Evolutionary conservation across 306 rosid genomes (phyloP), one percentile per base, ranked within the genome.

Genomic region (Cucurbita maxima): DNA sequence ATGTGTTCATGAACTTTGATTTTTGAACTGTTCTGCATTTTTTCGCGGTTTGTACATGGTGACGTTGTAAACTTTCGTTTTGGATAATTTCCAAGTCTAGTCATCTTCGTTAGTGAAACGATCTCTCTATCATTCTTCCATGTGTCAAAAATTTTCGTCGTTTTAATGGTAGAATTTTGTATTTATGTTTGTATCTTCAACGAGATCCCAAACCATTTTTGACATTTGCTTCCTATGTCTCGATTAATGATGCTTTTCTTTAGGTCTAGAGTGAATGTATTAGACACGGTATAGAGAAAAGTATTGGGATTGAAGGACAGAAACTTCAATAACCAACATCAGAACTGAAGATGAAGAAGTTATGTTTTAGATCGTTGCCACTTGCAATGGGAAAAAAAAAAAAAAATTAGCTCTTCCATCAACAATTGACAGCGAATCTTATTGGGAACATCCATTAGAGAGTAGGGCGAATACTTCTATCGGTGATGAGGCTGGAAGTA

Each of bases 391-490:
- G 55, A 84, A 79, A 80, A 82, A 51, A 84, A 79, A 80, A 82
- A 51, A 54, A 79, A 82, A 82, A 55, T 76, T 71, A 54, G 73
- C 79, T 77, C 80, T 89, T 16, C 79, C 98, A 16, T 71, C 78
- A 44, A 57, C 91, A 63, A 74, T 74, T 50, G 86, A 81, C 11
- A 84, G 86, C 77, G 83, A 86, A 73, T 19, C 55, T 72, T 48
- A 80, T 37, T 81, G 87, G 96, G 92, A 85, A 74, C 79, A 82
- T 71, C 75, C 73, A 15, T 85, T 84, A 9, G 95, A 85, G 61
- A 77, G 67, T 68, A 89, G 88, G 58, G 16, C 59, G 61, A 72
- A 63, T 43, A 75, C 60, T 78, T 86, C 82, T 59, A 83, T 56
- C 45, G 58, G 73, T 59, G 72, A 74, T 38, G 80, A 76, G 79